A percentile compares a stretch with the other conserved stretches of the same genome.
phyloP scores from a whole-genome alignment of 345 rosid species.

The Populus simonii region DNA sequence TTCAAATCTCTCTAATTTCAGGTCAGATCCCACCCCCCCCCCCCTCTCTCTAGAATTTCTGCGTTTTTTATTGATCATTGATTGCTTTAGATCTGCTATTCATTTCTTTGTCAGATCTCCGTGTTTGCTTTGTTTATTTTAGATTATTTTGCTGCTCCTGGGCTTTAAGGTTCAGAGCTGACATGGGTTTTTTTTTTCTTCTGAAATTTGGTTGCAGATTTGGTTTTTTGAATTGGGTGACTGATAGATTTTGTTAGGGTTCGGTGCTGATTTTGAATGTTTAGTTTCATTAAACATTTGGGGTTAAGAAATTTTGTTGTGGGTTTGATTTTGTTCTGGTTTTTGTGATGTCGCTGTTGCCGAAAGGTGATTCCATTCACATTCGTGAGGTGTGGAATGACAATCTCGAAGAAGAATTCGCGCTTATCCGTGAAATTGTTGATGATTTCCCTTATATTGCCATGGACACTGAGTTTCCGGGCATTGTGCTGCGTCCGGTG shows the following conservation, averaged over 20 bases:
- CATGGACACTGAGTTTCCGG: constrained; percentile 86
- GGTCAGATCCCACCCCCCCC: neutral
- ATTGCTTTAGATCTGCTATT: neutral
- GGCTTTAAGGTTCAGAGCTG: neutral
- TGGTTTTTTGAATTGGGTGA: constrained; percentile 6
- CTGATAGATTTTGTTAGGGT: constrained; percentile 1
- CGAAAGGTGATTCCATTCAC: constrained; percentile 46
- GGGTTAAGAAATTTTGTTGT: neutral
- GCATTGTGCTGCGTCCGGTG: constrained; percentile 51
- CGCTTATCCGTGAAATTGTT: constrained; percentile 46
- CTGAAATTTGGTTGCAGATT: constrained; percentile 8
- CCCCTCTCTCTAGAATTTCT: neutral
- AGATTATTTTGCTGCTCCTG: neutral
- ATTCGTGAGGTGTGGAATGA: constrained; percentile 75
- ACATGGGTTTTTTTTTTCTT: neutral
- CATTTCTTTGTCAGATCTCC: neutral
- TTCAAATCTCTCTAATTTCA: neutral
- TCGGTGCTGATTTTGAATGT: neutral
- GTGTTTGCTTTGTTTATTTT: neutral
- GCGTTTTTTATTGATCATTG: neutral
- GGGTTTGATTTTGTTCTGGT: neutral
- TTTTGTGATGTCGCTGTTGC: constrained; percentile 50
- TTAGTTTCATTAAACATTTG: neutral
- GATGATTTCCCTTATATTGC: constrained; percentile 62
- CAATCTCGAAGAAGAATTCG: constrained; percentile 54